Percentiles rank a stretch among this genome's conserved stretches.
Conservation (phyloP, 176 grass and related monocot genomes). For the Eragrostis nindensis region DNA sequence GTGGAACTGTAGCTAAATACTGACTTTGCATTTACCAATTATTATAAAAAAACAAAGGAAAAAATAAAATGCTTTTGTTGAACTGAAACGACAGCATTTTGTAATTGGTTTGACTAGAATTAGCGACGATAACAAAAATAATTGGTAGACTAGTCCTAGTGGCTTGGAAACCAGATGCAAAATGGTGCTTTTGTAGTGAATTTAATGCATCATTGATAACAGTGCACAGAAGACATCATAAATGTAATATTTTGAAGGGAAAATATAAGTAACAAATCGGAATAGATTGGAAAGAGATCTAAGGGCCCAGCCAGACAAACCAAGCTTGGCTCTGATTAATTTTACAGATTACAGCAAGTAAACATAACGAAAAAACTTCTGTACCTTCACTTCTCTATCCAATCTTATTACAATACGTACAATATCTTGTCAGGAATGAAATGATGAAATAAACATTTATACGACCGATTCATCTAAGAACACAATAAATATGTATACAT, state of each 20-base stretch:
- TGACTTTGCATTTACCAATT: not conserved
- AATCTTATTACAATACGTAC: conserved; percentile 56
- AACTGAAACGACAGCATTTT: not conserved
- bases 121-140: not conserved
- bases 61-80: not conserved
- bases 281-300: not conserved
- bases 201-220: too few species aligned
- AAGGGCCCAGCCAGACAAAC: not conserved
- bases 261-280: not conserved
- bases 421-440: conserved; percentile 38
- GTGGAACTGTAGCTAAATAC: not conserved
- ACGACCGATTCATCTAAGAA: conserved; percentile 29
- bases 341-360: conserved; percentile 32
- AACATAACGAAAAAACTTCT: conserved; percentile 36
- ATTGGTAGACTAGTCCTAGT: not conserved
- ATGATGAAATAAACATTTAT: conserved; percentile 39
- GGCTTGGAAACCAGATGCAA: not conserved
- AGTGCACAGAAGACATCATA: not conserved
- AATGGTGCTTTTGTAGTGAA: not conserved
- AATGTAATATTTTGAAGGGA: not conserved
- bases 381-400: conserved; percentile 40
- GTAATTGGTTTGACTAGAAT: conserved; percentile 4
- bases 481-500: conserved; percentile 29
- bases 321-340: not conserved
- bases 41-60: not conserved